phyloP scores from a whole-genome alignment of 2,329 filamentous ascomycete species.

The Botrytis squamosa region DNA sequence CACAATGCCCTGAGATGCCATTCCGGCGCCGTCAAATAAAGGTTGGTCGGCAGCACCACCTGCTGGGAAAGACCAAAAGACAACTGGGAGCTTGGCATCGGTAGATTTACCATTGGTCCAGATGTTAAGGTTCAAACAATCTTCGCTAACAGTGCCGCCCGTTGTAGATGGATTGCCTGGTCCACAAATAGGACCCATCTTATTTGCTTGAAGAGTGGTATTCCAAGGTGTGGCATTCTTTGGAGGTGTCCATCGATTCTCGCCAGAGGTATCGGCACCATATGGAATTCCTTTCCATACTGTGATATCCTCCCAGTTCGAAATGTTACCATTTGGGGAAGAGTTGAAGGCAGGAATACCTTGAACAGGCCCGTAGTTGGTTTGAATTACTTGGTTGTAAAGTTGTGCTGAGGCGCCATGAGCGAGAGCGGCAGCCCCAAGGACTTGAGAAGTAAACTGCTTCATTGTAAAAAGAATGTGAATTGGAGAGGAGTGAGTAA shows the following conservation, averaged over 20 bases:
- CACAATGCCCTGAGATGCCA: conserved; percentile 42
- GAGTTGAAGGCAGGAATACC: conserved; percentile 25
- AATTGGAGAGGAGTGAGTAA: neutral
- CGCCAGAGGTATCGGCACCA: conserved; percentile 43
- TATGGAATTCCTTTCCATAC: conserved; percentile 14
- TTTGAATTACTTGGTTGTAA: conserved; percentile 24
- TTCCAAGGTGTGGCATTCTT: conserved; percentile 32
- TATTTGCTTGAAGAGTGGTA: conserved; percentile 31
- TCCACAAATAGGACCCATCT: conserved; percentile 35
- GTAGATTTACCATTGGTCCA: conserved; percentile 36
- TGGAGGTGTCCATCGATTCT: conserved; percentile 42
- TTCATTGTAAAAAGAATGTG: neutral
- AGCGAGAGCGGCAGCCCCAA: conserved; percentile 1
- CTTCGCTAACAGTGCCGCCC: conserved; percentile 38
- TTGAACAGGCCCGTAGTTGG: conserved; percentile 24
- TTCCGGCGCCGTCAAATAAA: conserved; percentile 30
- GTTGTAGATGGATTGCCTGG: conserved; percentile 32
- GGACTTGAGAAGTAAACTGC: neutral
- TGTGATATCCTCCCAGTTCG: conserved; percentile 34
- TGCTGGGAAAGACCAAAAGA: conserved; percentile 39
- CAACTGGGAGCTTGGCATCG: conserved; percentile 31
- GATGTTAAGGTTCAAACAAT: conserved; percentile 48
- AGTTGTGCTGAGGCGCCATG: conserved; percentile 15
- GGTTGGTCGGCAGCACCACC: conserved; percentile 24
- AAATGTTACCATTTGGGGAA: conserved; percentile 17